Evolutionary conservation across 108 stramenopile species (phyloP), one percentile per base, ranked within the genome.

Genomic region (Parietichytrium sp.): DNA sequence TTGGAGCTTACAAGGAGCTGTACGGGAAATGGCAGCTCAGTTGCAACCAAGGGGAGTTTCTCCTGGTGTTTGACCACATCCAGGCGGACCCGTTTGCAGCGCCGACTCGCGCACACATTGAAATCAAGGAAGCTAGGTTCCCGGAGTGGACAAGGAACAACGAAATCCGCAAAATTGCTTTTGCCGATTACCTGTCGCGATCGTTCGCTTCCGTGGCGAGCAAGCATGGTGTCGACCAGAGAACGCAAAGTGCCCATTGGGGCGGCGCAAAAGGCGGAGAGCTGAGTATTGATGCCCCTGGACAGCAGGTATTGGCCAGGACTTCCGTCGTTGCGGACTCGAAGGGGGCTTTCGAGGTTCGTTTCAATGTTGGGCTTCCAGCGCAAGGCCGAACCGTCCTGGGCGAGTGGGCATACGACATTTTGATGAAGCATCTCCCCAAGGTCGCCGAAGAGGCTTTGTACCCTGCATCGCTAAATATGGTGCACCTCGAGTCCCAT

Each of bases 11-110:
- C 86, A 94, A 94, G 61, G 94, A 93, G 72, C 86, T 95, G 29
- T 95, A 95, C 26, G 85, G 84, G 48, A 88, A 92, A 1, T 87
- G 92, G 29, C 53, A 55, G 55, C 55, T 55, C 83, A 49, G 83
- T 79, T 49, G 93, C 87, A 52, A 94, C 91, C 91, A 83, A 84
- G 79, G 81, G 88, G 51, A 52, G 36, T 93, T 94, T 87, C 80
- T 53, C 10, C 89, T 97, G 33, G 91, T 82, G 77, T 87, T 96
- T 18, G 94, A 91, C 53, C 86, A 91, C 55, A 90, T 94, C 20
- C 97, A 97, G 83, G 83, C 88, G 4, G 96, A 98, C 90, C 93
- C 97, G n/a, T 98, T 90, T 83, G 97, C 97, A 31, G 85, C 93
- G 38, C 95, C 97, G 25, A 94, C 96, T 3, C 87, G 93, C 26